phyloP scores from a whole-genome alignment of 2,329 filamentous ascomycete genomes.

The Dryadomyces quercivorus region DNA sequence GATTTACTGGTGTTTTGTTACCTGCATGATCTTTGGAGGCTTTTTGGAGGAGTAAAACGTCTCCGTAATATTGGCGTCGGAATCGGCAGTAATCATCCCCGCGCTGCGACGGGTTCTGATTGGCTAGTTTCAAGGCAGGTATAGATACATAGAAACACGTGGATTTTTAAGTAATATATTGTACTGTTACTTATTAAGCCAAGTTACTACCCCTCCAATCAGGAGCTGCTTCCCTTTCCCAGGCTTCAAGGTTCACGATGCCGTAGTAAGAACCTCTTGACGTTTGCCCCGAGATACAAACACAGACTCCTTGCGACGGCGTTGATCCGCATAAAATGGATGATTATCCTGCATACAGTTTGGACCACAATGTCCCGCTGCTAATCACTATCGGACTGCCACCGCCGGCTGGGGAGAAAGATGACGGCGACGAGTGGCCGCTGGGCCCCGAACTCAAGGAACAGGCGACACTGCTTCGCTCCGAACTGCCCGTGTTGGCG shows the following conservation, averaged over 20 bases:
- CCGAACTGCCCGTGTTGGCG: conserved; percentile 56
- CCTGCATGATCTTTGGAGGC: neutral
- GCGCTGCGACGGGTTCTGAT: conserved; percentile 5
- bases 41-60: neutral
- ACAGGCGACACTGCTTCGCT: conserved; percentile 50
- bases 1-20: neutral
- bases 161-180: neutral
- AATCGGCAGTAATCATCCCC: neutral
- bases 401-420: conserved; percentile 20
- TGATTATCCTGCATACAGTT: conserved; percentile 65
- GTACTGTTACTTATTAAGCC: neutral
- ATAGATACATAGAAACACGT: neutral
- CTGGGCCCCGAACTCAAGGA: conserved; percentile 41
- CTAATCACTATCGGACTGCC: conserved; percentile 69
- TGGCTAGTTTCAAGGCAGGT: neutral
- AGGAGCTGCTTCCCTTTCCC: neutral
- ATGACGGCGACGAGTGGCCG: conserved; percentile 16
- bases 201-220: conserved; percentile 1
- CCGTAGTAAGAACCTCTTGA: neutral
- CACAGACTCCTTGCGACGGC: neutral
- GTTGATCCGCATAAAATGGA: conserved; percentile 43
- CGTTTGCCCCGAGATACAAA: neutral
- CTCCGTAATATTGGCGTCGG: neutral
- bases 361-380: conserved; percentile 78
- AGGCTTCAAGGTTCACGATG: neutral